phyloP scores from a whole-genome alignment of 495 filamentous ascomycete genomes.

The Penicillium robsamsonii region DNA sequence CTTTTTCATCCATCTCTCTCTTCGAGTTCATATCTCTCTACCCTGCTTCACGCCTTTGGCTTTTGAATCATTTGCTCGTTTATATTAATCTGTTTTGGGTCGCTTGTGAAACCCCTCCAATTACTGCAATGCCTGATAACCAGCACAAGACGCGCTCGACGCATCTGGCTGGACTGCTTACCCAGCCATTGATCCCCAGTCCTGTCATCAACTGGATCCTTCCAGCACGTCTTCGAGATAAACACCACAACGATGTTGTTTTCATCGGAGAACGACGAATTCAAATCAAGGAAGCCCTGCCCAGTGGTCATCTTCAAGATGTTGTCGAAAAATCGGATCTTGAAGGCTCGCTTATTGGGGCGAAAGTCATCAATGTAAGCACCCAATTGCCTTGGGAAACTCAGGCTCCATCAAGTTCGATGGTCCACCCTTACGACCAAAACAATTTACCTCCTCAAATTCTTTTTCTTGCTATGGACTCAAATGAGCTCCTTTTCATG shows the following conservation, averaged over 20 bases:
- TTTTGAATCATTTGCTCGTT: background rate
- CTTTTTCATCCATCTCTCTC: too few species aligned
- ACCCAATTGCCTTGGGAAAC: conserved; percentile 32
- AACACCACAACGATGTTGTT: conserved; percentile 78
- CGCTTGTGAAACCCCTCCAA: background rate
- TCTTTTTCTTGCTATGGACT: conserved; percentile 67
- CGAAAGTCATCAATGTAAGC: conserved; percentile 43
- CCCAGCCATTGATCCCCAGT: conserved; percentile 72
- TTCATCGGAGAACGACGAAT: conserved; percentile 70
- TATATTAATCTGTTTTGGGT: background rate
- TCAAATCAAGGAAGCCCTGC: conserved; percentile 64
- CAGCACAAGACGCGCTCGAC: background rate
- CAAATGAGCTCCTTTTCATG: conserved; percentile 68
- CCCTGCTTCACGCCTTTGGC: background rate
- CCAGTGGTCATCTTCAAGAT: conserved; percentile 62
- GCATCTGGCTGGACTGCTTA: conserved; percentile 59
- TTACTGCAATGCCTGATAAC: background rate
- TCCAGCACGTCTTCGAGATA: conserved; percentile 70
- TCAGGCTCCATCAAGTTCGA: conserved; percentile 16
- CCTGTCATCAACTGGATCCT: conserved; percentile 75
- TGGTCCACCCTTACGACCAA: conserved; percentile 1
- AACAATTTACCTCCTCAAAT: conserved; percentile 67
- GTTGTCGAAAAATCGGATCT: conserved; percentile 74
- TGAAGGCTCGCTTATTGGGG: conserved; percentile 54
- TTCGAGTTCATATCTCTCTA: background rate